phyloP scores from a whole-genome alignment of 78 protist genomes.

The Dictyostelium discoideum region DNA sequence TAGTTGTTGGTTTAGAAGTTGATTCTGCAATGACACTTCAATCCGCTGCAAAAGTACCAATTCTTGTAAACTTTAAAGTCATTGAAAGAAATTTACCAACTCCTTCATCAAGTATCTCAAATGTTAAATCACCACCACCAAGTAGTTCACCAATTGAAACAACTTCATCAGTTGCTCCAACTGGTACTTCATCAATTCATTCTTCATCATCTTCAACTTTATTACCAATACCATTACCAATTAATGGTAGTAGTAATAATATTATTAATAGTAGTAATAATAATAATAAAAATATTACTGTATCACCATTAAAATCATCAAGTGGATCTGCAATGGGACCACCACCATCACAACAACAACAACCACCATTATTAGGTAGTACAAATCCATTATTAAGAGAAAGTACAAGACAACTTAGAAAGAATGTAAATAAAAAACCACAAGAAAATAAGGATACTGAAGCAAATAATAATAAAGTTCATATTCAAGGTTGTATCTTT shows the following conservation, averaged over 20 bases:
- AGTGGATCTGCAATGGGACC: not conserved
- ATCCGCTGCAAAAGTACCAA: slow-evolving; percentile 88
- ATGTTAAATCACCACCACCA: slow-evolving; percentile 69
- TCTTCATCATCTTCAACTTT: not conserved
- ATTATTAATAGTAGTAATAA: not conserved
- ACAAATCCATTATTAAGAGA: not conserved
- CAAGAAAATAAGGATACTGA: not conserved
- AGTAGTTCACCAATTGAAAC: slow-evolving; percentile 38
- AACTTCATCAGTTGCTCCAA: not conserved
- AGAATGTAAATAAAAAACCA: not conserved
- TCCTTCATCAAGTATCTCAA: not conserved
- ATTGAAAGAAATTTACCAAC: slow-evolving; percentile 21
- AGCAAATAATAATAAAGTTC: not conserved
- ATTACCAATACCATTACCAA: not conserved
- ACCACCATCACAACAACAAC: not conserved
- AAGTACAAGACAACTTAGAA: slow-evolving; percentile 7
- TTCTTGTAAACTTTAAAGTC: slow-evolving; percentile 75
- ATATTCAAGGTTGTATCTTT: slow-evolving; percentile 80
- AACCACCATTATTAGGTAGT: not conserved
- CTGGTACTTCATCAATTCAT: not conserved
- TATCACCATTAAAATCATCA: slow-evolving; percentile 6
- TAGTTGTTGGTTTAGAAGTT: slow-evolving; percentile 69
- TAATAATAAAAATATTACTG: not conserved
- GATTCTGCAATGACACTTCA: slow-evolving; percentile 77
- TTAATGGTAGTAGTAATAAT: not conserved